Evolutionary conservation across 495 filamentous ascomycete genomes (phyloP), one percentile per base, ranked within the genome.

Genomic region (Aspergillus homomorphus): DNA sequence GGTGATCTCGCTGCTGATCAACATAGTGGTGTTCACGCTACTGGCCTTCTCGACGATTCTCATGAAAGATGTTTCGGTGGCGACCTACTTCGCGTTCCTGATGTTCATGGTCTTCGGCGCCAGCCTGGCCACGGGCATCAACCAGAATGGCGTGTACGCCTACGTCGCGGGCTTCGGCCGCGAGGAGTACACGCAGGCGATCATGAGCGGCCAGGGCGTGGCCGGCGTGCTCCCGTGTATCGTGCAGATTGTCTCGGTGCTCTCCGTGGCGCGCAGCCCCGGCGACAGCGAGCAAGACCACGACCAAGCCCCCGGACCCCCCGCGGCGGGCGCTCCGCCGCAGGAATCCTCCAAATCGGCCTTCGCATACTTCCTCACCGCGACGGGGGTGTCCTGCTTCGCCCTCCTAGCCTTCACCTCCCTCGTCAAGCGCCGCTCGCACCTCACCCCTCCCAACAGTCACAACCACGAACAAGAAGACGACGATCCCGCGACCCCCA

Each of bases 181-280:
- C 51, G 83, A 88, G 16, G 86, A 91, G 63, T 98, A 96, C 73
- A 96, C 89, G 51, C 92, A 97, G 71, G 94, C 87, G 19, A 92
- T 98, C 70, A 98, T 99, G 95, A 85, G 86, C 22, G 94, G 94
- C 9, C 94, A 99, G 70, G 95, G 86, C 16, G 78, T 98, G 7
- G 92, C 94, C 1, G 94, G 94, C 30, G 92, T 99, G 4, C 79
- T 98, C 15, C 95, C 94, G 0, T 89, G 89, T 44, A 81, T 96
- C 56, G 89, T 89, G 0, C 93, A 84, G 65, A 94, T 97, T 61
- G 65, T 89, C 42, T 89, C 91, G 1, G 90, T 93, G 26, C 77
- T 98, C 28, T 82, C 84, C 0, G 82, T 92, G 14, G 80, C 86
- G 0, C 61, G 60, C 41, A 57, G 64, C 21, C 50, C 57, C 18